These are phyloP conservation scores for Sugiyamaella valdiviana DNA, from an alignment of 805 yeast species.

Conservation along the genomic window DNA sequence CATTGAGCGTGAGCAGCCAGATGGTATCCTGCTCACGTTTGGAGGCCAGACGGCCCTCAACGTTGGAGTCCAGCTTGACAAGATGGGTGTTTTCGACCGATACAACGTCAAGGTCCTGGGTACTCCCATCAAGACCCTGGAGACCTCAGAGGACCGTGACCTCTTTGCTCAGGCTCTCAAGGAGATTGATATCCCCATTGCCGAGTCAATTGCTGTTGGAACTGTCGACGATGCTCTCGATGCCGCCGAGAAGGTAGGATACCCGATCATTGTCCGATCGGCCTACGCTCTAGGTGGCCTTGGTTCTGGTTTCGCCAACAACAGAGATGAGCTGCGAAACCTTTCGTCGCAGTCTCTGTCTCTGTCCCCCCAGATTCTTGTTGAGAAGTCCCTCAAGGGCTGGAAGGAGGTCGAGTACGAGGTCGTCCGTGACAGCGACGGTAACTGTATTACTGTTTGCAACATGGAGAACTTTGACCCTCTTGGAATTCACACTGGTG, in stretches of 20 bases:
- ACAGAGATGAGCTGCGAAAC: constrained; percentile 74
- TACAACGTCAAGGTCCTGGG: constrained; percentile 93
- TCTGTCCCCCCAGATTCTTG: constrained; percentile 89
- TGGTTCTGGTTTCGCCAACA: constrained; percentile 93
- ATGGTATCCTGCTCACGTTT: constrained; percentile 89
- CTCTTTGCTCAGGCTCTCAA: constrained; percentile 90
- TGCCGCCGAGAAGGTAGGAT: constrained; percentile 87
- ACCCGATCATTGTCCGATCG: constrained; percentile 95
- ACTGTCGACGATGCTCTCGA: constrained; percentile 84
- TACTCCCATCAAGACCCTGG: constrained; percentile 92
- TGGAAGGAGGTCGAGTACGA: constrained; percentile 99
- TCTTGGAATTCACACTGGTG: constrained; percentile 97
- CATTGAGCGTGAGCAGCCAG: constrained; percentile 93
- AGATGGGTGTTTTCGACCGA: constrained; percentile 88
- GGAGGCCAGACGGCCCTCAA: constrained; percentile 98
- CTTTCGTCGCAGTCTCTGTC: constrained; percentile 85
- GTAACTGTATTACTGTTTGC: constrained; percentile 97
- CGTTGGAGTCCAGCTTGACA: constrained; percentile 91
- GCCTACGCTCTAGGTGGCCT: constrained; percentile 97
- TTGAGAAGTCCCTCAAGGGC: constrained; percentile 94
- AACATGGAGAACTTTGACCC: constrained; percentile 99
- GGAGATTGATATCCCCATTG: constrained; percentile 93
- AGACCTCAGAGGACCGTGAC: constrained; percentile 97
- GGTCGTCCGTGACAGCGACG: constrained; percentile 94
- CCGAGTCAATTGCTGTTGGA: constrained; percentile 93